Conservation (phyloP, 352 stramenopile species). For the Plasmopara muralis region DNA sequence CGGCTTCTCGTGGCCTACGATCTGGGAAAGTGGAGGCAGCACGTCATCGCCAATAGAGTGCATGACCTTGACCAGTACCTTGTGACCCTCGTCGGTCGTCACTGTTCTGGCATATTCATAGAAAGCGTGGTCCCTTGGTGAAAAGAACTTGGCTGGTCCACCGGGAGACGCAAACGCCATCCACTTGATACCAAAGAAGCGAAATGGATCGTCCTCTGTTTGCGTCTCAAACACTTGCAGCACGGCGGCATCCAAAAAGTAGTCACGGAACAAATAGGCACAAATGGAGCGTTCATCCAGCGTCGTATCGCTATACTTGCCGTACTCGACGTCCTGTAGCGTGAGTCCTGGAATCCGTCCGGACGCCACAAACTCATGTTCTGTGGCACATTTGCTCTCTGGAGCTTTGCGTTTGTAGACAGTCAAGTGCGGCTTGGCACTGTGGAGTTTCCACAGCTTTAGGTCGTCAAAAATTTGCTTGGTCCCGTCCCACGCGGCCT, state of each 20-base stretch:
- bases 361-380: conserved; percentile 44
- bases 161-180: conserved; percentile 38
- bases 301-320: conserved; percentile 64
- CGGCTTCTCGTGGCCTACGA: conserved; percentile 22
- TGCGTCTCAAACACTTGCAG: conserved; percentile 56
- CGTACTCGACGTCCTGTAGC: conserved; percentile 61
- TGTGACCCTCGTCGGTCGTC: conserved; percentile 31
- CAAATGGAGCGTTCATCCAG: conserved; percentile 52
- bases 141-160: conserved; percentile 41
- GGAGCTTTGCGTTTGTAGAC: conserved; percentile 40
- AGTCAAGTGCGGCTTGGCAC: conserved; percentile 40
- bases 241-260: conserved; percentile 64
- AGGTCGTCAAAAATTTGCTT: conserved; percentile 57
- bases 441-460: conserved; percentile 61
- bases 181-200: conserved; percentile 78
- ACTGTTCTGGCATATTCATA: conserved; percentile 58
- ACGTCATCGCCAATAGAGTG: conserved; percentile 48
- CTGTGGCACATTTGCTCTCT: conserved; percentile 11
- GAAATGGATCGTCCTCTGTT: conserved; percentile 53
- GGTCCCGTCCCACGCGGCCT: conserved; percentile 47
- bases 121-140: conserved; percentile 50
- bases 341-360: conserved; percentile 50
- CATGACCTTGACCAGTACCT: conserved; percentile 57
- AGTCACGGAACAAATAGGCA: conserved; percentile 51
- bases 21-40: conserved; percentile 27